Percentiles rank a stretch among this genome's conserved stretches.
Evolutionary conservation across 2,329 filamentous ascomycete genomes (phyloP).

Genomic region (Coccinonectria pachysandricola): DNA sequence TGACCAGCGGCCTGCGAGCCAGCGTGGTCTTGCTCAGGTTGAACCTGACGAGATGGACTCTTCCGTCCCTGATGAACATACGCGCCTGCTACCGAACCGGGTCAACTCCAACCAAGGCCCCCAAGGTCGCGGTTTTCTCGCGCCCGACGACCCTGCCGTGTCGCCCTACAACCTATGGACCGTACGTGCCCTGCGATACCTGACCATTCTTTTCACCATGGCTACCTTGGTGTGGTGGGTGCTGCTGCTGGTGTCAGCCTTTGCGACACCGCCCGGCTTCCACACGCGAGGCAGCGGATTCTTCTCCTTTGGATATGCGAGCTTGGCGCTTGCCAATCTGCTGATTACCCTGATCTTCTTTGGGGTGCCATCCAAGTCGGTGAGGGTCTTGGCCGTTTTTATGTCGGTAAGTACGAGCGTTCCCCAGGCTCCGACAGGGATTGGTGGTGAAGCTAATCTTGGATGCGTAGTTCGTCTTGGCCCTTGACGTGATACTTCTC

Average conservation of each 20-base stretch:
- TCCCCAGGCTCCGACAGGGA: no score
- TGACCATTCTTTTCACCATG: conserved; percentile 66
- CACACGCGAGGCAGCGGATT: conserved; percentile 86
- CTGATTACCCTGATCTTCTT: conserved; percentile 79
- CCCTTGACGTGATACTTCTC: conserved; percentile 67
- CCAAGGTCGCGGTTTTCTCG: conserved; percentile 26
- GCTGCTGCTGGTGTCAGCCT: conserved; percentile 75
- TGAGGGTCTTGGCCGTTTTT: conserved; percentile 61
- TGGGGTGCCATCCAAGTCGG: conserved; percentile 66
- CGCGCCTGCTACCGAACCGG: conserved; percentile 59
- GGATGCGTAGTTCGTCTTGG: no score
- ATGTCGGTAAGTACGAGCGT: conserved; percentile 44
- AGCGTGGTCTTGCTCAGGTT: conserved; percentile 5
- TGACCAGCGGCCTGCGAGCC: no score
- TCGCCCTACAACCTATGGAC: conserved; percentile 94
- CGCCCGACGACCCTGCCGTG: conserved; percentile 41
- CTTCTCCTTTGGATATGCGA: conserved; percentile 77
- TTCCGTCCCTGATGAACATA: conserved; percentile 39
- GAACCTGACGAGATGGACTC: conserved; percentile 15
- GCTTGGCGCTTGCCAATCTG: conserved; percentile 65
- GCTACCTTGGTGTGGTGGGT: conserved; percentile 89
- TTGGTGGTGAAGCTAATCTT: conserved; percentile 14
- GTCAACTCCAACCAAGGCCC: conserved; percentile 40
- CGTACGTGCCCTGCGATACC: conserved; percentile 67
- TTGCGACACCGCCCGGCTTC: conserved; percentile 81